phyloP scores from a whole-genome alignment of 2,329 filamentous ascomycete species.

The Zopfia rhizophila region DNA sequence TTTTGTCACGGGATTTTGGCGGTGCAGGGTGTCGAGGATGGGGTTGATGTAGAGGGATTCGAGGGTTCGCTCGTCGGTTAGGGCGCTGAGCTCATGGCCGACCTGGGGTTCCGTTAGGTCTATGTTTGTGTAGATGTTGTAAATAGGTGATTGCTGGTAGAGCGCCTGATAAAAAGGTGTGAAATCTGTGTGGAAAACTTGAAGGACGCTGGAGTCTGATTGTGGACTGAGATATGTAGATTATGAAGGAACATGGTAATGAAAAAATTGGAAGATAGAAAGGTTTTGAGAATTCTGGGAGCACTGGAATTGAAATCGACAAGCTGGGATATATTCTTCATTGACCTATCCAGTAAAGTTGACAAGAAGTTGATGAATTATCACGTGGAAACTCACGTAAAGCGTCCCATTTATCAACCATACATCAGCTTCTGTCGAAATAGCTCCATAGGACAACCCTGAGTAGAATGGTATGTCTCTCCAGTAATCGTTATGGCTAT shows the following conservation, averaged over 20 bases:
- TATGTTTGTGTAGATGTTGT: too few relatives aligned
- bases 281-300: conserved; percentile 2
- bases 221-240: not conserved
- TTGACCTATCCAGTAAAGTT: not conserved
- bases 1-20: conserved; percentile 64
- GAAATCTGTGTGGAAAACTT: too few relatives aligned
- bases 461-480: conserved; percentile 59
- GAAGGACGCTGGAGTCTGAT: too few relatives aligned
- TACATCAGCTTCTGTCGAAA: conserved; percentile 69
- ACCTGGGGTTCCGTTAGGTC: conserved; percentile 53
- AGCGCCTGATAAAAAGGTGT: too few relatives aligned
- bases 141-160: too few relatives aligned
- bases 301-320: too few relatives aligned
- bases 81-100: conserved; percentile 64
- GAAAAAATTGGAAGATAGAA: conserved; percentile 3
- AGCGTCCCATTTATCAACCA: conserved; percentile 67
- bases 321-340: not conserved
- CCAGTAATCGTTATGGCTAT: conserved; percentile 71
- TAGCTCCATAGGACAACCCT: conserved; percentile 67
- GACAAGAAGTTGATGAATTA: too few relatives aligned
- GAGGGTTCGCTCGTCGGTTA: conserved; percentile 65
- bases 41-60: conserved; percentile 69
- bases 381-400: conserved; percentile 58
- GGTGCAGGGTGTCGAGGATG: conserved; percentile 65
- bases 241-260: too few relatives aligned